A percentile compares a stretch with the other conserved stretches of the same genome.
phyloP scores from a whole-genome alignment of 257 asterid species.

The Fraxinus excelsior region DNA sequence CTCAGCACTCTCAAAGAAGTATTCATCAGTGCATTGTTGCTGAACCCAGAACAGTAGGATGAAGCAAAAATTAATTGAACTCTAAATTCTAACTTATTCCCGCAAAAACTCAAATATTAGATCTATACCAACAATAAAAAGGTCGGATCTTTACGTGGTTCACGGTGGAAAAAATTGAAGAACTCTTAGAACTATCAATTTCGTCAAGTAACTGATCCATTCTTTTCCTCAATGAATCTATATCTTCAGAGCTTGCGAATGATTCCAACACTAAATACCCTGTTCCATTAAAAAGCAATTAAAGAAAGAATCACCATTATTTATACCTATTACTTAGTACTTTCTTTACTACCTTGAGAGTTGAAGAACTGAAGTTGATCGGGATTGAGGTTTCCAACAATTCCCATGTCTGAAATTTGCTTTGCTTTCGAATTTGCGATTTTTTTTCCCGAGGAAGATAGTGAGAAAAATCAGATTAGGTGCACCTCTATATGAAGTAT shows the following conservation, averaged over 20 bases:
- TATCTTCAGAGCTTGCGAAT: slow-evolving; percentile 64
- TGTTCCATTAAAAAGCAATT: slow-evolving; percentile 3
- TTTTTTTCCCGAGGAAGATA: not conserved
- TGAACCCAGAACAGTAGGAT: slow-evolving; percentile 29
- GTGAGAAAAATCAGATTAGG: not conserved
- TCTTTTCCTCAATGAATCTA: slow-evolving; percentile 55
- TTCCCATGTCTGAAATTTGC: slow-evolving; percentile 11
- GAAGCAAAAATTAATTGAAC: slow-evolving; percentile 20
- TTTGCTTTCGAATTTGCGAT: not conserved
- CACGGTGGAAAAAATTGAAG: slow-evolving; percentile 83
- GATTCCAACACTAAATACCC: slow-evolving; percentile 85
- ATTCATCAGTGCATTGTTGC: too few relatives aligned
- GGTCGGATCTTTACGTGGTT: slow-evolving; percentile 59
- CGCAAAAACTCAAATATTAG: not conserved
- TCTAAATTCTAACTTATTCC: not conserved
- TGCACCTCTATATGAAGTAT: not conserved
- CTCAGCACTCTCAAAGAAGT: too few relatives aligned
- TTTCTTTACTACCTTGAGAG: slow-evolving; percentile 34
- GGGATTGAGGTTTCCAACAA: slow-evolving; percentile 34
- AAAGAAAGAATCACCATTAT: not conserved
- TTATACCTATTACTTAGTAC: not conserved
- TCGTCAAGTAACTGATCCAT: slow-evolving; percentile 73
- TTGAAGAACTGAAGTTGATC: slow-evolving; percentile 41
- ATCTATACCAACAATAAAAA: not conserved
- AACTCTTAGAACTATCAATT: slow-evolving; percentile 60